These are phyloP conservation scores for Ogataea glucozyma DNA, from an alignment of 805 yeast genomes.

Conservation along the genomic window DNA sequence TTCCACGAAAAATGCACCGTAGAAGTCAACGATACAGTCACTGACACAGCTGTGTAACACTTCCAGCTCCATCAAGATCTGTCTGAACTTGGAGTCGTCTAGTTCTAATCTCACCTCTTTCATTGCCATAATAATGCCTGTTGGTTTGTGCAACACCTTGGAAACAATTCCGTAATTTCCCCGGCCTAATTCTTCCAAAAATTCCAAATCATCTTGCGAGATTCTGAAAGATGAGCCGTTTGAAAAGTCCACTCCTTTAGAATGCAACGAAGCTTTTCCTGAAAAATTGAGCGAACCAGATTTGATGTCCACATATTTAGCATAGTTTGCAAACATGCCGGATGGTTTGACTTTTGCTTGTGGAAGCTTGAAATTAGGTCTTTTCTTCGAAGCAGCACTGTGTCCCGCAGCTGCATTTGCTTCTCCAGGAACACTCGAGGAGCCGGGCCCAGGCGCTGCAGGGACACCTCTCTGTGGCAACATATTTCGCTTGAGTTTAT, in stretches of 20 bases:
- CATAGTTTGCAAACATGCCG: constrained; percentile 78
- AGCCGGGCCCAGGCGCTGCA: constrained; percentile 24
- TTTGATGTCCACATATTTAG: constrained; percentile 86
- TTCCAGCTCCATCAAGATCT: constrained; percentile 94
- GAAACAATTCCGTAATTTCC: constrained; percentile 97
- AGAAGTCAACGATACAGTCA: constrained; percentile 91
- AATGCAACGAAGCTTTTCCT: constrained; percentile 89
- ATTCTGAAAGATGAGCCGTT: constrained; percentile 87
- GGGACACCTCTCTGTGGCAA: constrained; percentile 30
- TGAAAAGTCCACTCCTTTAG: constrained; percentile 88
- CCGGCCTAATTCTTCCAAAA: constrained; percentile 85
- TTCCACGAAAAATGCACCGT: constrained; percentile 96
- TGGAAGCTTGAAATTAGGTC: constrained; percentile 27
- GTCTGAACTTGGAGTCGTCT: constrained; percentile 91
- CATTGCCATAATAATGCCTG: constrained; percentile 93
- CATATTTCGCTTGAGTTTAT: constrained; percentile 26
- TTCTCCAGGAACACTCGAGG: constrained; percentile 14
- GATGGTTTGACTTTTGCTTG: constrained; percentile 38
- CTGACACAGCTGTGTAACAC: constrained; percentile 88
- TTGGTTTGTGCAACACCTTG: constrained; percentile 90
- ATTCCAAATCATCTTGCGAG: constrained; percentile 78
- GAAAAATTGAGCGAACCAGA: constrained; percentile 90
- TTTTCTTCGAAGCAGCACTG: background rate
- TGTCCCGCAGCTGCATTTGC: constrained; percentile 4
- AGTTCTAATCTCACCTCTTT: constrained; percentile 92